Base-by-base conservation (phyloP, 2,329 filamentous ascomycete species). In the Tolypocladium endophyticum region DNA sequence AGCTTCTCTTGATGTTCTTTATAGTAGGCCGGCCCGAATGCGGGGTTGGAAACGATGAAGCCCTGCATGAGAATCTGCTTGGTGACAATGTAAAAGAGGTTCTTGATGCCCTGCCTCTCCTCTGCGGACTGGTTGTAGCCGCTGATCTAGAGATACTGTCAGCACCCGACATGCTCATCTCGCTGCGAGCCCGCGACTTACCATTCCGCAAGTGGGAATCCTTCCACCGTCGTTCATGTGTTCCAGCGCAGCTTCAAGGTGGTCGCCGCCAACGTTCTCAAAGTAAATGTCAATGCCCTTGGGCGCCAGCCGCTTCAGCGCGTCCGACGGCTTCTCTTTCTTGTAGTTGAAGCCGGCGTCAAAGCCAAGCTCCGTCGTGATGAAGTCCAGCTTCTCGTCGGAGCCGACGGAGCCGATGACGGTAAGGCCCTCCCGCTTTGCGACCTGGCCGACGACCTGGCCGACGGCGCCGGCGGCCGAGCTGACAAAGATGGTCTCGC, bases 341-440 rank as follows among this genome's bases (percentile, higher is more conserved):
- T 94, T 93, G 81, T 95, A 95, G 79, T 95, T 94, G 77, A 93
- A 94, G 11, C 86, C 90, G 20, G 65, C 75, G 59, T 83, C 79
- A 64, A 79, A 82, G 11, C 79, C 80, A 1, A 83, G 74, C 67
- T 81, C 76, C 59, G 78, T 73, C 52, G 65, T 69, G 58, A 82
- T 72, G 72, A 86, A 94, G 25, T 88, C 83, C 30, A 92, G 79
- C 78, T 96, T 95, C 68, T 88, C 86, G 68, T 92, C 87, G 23
- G 85, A 85, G 3, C 91, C 90, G 14, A 91, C 90, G 57, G 86
- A 90, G 23, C 90, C 91, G 63, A 95, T 87, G 47, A 95, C 90
- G 53, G 75, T 86, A 60, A 94, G 74, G 2, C 90, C 90, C 72
- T 92, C 87, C 62, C 86, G 84, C 81, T 93, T 93, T 62, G 89